Evolutionary conservation across 768 basidiomycete species (phyloP), one percentile per base, ranked within the genome.

Genomic region (Coprinopsis sp.): DNA sequence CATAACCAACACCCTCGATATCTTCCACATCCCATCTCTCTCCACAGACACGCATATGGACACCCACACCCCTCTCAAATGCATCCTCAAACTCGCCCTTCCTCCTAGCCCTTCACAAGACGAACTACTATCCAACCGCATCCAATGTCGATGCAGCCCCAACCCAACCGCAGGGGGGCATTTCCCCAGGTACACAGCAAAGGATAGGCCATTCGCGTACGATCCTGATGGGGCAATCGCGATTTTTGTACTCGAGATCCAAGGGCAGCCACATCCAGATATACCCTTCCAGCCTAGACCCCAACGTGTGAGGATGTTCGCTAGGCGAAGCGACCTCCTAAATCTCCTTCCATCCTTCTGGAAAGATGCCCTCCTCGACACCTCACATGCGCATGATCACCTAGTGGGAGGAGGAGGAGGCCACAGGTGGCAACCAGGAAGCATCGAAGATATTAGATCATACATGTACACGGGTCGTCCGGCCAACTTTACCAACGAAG

Each of bases 21-120:
- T 53, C 34, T 46, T 36, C 23, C 36, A 47, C 29, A 50, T 53
- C 19, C 51, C 51, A n/a, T 8, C 50, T 43, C 8, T 46, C 54
- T 5, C 28, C 40, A 3, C 52, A 45, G 2, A 33, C 37, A 33
- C 22, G 7, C 10, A 44, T 33, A n/a, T n/a, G n/a, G 42, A 44
- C n/a, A 19, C 7, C 3, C 3, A 10, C 37, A 28, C 44, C 4
- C 47, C 53, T 8, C 44, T 51, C 2, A 24, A 29, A 12, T 65
- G 63, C 6, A 41, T 58, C 31, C 47, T 54, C 18, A 33, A 47
- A 13, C 56, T 70, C 14, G 41, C 52, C 2, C 63, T 73, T 13
- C 22, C 18, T 18, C 41, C n/a, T 2, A 22, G 16, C 53, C 2
- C 62, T 73, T n/a, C 43, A 25, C 12, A 16, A 27, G 14, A 14